Percentiles rank a stretch among this genome's conserved stretches.
phyloP scores from a whole-genome alignment of 2,329 filamentous ascomycete species.

The Camptophora hylomeconis region DNA sequence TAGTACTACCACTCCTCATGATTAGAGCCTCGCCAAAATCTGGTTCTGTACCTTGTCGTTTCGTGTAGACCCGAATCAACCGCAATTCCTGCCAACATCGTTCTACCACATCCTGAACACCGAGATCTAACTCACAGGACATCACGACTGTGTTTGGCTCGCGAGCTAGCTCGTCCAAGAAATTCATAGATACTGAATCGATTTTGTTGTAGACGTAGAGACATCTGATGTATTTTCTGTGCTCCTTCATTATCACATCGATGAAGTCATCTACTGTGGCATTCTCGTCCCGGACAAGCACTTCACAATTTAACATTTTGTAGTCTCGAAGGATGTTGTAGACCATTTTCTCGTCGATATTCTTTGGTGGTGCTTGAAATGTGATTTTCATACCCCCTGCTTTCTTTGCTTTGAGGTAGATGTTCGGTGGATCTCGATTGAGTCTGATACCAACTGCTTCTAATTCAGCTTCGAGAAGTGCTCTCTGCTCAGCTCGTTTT shows the following conservation, averaged over 20 bases:
- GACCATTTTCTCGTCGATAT: conserved; percentile 93
- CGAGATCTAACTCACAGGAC: conserved; percentile 91
- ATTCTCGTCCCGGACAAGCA: conserved; percentile 86
- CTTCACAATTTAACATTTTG: conserved; percentile 96
- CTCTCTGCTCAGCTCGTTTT: conserved; percentile 85
- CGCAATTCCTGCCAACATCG: conserved; percentile 87
- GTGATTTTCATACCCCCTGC: conserved; percentile 98
- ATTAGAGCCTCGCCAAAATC: conserved; percentile 87
- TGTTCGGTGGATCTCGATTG: conserved; percentile 88
- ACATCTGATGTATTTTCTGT: conserved; percentile 88
- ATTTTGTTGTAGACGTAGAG: conserved; percentile 99
- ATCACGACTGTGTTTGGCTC: conserved; percentile 94
- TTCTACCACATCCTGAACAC: conserved; percentile 85
- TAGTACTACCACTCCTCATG: conserved; percentile 71
- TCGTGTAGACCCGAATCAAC: conserved; percentile 89
- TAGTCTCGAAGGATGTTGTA: conserved; percentile 97
- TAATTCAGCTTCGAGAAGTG: conserved; percentile 78
- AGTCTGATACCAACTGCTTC: conserved; percentile 90
- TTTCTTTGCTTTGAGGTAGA: conserved; percentile 92
- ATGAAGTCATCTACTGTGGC: conserved; percentile 97
- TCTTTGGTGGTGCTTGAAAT: conserved; percentile 77
- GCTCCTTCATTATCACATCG: conserved; percentile 98
- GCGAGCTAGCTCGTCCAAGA: conserved; percentile 78
- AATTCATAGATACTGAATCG: conserved; percentile 84
- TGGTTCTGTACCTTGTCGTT: conserved; percentile 81